Percentiles rank a stretch among this genome's conserved stretches.
Conservation (phyloP, 2,329 filamentous ascomycete genomes). For the Fusarium agapanthi region DNA sequence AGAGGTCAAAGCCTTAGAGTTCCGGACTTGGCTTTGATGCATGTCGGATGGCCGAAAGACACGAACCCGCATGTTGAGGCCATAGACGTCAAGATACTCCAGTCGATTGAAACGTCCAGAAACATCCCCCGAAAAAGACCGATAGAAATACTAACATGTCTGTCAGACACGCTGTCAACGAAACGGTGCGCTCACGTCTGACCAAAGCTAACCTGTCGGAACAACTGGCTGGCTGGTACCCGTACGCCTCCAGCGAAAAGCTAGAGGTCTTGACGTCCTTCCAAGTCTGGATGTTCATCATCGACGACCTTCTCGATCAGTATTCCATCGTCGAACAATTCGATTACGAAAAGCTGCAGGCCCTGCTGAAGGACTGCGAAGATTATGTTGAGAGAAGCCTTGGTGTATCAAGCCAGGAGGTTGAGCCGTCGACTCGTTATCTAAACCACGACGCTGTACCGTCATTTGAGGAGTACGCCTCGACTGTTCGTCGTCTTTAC, state of each 20-base stretch:
- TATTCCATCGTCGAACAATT: not conserved
- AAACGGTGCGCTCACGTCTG: not conserved
- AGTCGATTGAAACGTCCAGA: not conserved
- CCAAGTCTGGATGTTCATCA: not conserved
- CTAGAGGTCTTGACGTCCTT: not conserved
- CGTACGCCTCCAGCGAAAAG: not conserved
- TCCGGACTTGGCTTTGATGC: not conserved
- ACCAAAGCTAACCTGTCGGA: not conserved
- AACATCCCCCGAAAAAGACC: rapidly evolving
- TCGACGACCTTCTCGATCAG: not conserved
- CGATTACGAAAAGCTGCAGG: not conserved
- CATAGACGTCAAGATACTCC: not conserved
- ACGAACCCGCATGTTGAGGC: not conserved
- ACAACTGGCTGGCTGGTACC: not conserved
- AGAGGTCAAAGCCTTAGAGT: not conserved
- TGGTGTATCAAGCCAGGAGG: not conserved
- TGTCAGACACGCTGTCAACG: not conserved
- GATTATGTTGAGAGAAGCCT: not conserved
- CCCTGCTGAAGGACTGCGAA: not conserved
- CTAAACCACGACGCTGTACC: not conserved
- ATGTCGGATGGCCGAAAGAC: not conserved
- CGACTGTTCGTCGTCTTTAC: not conserved
- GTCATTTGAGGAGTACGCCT: not conserved
- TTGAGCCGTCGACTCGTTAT: not conserved
- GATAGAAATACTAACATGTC: not conserved